These are phyloP conservation scores for Colletotrichum sp. DNA, from an alignment of 2,329 filamentous ascomycete genomes.

Conservation along the genomic window DNA sequence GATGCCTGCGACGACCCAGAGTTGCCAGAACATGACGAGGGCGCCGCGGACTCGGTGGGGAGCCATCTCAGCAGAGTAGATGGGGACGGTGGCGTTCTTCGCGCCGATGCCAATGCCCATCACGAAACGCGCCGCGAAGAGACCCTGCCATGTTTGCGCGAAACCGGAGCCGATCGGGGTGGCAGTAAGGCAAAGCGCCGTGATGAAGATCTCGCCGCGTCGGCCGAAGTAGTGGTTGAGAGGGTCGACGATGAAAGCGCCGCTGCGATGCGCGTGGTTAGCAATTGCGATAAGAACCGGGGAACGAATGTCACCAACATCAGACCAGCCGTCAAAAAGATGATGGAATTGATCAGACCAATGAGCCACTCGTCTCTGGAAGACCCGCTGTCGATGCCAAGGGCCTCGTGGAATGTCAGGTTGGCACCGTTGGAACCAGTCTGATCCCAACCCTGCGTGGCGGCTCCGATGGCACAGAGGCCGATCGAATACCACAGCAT, in stretches of 20 bases:
- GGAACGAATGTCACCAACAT: background rate
- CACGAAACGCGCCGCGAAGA: conserved; percentile 69
- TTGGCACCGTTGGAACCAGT: conserved; percentile 69
- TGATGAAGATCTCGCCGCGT: conserved; percentile 70
- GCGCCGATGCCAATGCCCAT: conserved; percentile 74
- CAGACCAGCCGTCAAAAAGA: conserved; percentile 27
- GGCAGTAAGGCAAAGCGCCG: conserved; percentile 63
- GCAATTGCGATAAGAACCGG: background rate
- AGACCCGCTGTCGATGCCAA: conserved; percentile 41
- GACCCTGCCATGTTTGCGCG: conserved; percentile 68
- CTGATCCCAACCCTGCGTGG: conserved; percentile 69
- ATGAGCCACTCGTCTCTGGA: conserved; percentile 55
- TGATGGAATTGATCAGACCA: conserved; percentile 58
- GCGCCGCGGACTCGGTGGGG: conserved; percentile 73
- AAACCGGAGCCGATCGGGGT: conserved; percentile 63
- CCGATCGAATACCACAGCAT: conserved; percentile 50
- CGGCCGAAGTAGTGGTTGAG: conserved; percentile 68
- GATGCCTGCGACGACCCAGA: conserved; percentile 38
- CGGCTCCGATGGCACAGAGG: conserved; percentile 57
- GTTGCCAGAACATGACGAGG: conserved; percentile 70
- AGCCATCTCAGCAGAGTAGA: conserved; percentile 76
- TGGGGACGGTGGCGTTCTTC: conserved; percentile 69
- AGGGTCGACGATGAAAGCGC: conserved; percentile 71
- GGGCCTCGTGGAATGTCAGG: conserved; percentile 58
- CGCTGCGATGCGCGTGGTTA: conserved; percentile 38